Conservation (phyloP, 2,329 filamentous ascomycete species). For the Fusarium haematococcum region DNA sequence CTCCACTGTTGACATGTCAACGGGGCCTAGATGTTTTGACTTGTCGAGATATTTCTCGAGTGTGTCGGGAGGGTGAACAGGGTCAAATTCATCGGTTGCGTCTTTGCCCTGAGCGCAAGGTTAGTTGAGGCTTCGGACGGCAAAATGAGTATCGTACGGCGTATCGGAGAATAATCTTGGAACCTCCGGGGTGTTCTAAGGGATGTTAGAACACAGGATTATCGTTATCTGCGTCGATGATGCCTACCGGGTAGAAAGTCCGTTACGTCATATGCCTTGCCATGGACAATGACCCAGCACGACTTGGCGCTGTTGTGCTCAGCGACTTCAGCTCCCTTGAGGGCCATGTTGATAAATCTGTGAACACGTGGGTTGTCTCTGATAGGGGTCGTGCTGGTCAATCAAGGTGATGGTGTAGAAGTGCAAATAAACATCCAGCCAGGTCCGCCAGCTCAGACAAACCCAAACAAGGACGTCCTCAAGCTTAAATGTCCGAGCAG, state of each 20-base stretch:
- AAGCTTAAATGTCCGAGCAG: background rate
- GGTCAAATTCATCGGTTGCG: background rate
- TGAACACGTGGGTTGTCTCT: no score
- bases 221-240: no score
- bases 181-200: slow-evolving; percentile 18
- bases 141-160: background rate
- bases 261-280: slow-evolving; percentile 28
- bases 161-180: slow-evolving; percentile 28
- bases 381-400: background rate
- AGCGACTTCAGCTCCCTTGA: slow-evolving; percentile 65
- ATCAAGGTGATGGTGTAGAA: background rate
- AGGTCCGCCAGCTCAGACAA: background rate
- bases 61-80: background rate
- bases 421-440: background rate
- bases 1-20: background rate
- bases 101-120: slow-evolving; percentile 5
- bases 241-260: slow-evolving; percentile 14
- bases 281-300: slow-evolving; percentile 90
- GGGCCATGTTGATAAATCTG: slow-evolving; percentile 49
- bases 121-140: accelerated
- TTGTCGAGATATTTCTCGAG: background rate
- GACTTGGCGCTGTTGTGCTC: slow-evolving; percentile 85
- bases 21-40: background rate
- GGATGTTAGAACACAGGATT: background rate
- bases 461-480: background rate